Evolutionary conservation across 345 rosid species (phyloP).

Genomic region (Eucalyptus sp.): DNA sequence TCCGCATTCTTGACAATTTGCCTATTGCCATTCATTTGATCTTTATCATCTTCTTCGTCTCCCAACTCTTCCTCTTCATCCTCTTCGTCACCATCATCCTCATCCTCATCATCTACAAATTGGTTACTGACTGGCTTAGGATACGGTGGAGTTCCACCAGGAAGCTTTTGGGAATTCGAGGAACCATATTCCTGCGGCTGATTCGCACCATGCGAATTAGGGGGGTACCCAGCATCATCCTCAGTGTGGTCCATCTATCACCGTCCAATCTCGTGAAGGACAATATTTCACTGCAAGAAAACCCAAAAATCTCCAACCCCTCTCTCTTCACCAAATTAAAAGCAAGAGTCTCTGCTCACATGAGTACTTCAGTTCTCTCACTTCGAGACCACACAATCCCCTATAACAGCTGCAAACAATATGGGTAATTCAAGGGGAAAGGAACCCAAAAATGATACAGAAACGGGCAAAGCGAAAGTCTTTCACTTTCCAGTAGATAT

Average conservation of each 20-base stretch:
- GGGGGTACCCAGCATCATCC: constrained; percentile 63
- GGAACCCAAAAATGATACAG: neutral
- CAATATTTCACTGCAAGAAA: neutral
- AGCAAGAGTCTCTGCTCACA: neutral
- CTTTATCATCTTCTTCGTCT: constrained; percentile 23
- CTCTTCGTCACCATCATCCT: constrained; percentile 14
- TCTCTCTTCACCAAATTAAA: neutral
- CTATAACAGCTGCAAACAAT: neutral
- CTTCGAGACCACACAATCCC: neutral
- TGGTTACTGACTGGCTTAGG: constrained; percentile 12
- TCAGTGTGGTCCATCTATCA: constrained; percentile 58
- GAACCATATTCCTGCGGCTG: constrained; percentile 31
- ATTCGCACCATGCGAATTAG: constrained; percentile 31
- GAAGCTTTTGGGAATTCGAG: constrained; percentile 47
- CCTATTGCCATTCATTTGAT: constrained; percentile 20
- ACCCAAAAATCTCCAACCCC: neutral
- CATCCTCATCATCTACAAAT: constrained; percentile 29
- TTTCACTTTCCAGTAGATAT: neutral
- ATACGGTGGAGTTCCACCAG: constrained; percentile 18
- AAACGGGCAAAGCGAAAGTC: neutral
- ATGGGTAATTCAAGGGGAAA: neutral
- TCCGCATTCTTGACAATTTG: constrained; percentile 19
- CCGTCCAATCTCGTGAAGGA: neutral
- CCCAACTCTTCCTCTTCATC: constrained; percentile 18
- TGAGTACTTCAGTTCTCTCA: neutral